Evolutionary conservation across 2,329 filamentous ascomycete species (phyloP), one percentile per base, ranked within the genome.

Genomic region (Berkeleyomyces basicola): DNA sequence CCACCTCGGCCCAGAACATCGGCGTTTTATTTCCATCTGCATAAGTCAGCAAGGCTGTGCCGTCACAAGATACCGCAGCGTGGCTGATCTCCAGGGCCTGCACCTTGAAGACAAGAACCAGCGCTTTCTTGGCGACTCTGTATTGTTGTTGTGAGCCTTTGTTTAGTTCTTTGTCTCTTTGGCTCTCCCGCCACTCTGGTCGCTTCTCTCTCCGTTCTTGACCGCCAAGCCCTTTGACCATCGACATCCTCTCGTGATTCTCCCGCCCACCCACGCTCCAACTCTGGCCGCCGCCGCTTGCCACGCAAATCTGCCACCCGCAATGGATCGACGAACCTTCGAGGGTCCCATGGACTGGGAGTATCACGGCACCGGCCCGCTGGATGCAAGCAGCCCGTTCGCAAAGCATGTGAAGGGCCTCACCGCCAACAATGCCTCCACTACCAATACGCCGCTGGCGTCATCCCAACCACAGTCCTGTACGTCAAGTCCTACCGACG

Each of bases 301-400:
- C 31, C 40, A 23, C 42, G 37, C 23, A 10, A 7, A 33, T 39
- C 44, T 2, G 5, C 16, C 60, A 33, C n/a, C n/a, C 3, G 23
- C 49, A 67, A 83, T 81, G 77, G 76, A 81, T 61, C 76, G 76
- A 67, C 76, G 83, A 68, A 82, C 78, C 1, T 79, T 75, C 66
- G 82, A 85, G 71, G 76, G 80, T 65, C 82, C 76, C 66, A 86
- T 86, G 83, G 83, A 85, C 68, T 86, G 81, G 80, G 81, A 85
- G 70, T 85, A 82, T 70, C 78, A 84, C 67, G 77, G 75, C 65
- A 71, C 74, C 58, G 81, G 78, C 1, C 82, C 81, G 16, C 71
- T 82, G 65, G 83, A 85, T 71, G 77, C 77, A 16, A 81, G 80
- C 7, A 84, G 82, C 66, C 83, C 83, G 1, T 85, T 85, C 70